A percentile compares a stretch with the other conserved stretches of the same genome.
phyloP scores from a whole-genome alignment of 257 asterid species.

The Penstemon newberryi region DNA sequence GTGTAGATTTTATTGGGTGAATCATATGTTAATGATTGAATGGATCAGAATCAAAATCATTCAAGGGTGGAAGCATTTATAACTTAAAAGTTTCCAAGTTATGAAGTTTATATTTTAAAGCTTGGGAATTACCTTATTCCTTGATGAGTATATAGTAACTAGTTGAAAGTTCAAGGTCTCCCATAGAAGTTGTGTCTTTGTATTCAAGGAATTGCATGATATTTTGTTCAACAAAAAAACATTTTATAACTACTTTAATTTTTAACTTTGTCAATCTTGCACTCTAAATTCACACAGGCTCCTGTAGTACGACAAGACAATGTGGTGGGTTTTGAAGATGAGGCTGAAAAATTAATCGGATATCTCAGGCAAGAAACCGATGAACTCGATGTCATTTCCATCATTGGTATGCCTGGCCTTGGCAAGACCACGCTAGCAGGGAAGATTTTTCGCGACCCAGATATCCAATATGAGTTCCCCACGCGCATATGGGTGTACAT shows the following conservation, averaged over 20 bases:
- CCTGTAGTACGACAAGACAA: constrained; percentile 39
- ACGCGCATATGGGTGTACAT: constrained; percentile 43
- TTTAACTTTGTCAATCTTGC: not conserved
- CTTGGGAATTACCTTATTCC: not conserved
- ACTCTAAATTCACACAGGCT: constrained; percentile 22
- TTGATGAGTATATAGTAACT: too few relatives aligned
- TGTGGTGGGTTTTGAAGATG: constrained; percentile 55
- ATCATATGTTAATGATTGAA: too few relatives aligned
- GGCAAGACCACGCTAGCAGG: constrained; percentile 54
- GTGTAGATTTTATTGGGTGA: too few relatives aligned
- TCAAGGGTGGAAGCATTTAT: not conserved
- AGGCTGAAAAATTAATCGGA: constrained; percentile 34
- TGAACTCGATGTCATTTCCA: constrained; percentile 37
- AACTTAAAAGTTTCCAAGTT: not conserved
- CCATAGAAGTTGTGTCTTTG: too few relatives aligned
- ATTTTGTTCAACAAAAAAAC: not conserved
- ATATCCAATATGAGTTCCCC: constrained; percentile 38
- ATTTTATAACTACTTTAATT: not conserved
- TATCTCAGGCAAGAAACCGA: constrained; percentile 34
- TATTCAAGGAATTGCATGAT: not conserved
- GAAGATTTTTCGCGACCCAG: constrained; percentile 34
- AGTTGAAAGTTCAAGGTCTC: too few relatives aligned
- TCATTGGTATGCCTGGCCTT: constrained; percentile 57
- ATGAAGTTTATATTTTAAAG: not conserved
- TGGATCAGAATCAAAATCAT: not conserved